Conservation (phyloP, 768 basidiomycete species). For the Hypholoma fasciculare region DNA sequence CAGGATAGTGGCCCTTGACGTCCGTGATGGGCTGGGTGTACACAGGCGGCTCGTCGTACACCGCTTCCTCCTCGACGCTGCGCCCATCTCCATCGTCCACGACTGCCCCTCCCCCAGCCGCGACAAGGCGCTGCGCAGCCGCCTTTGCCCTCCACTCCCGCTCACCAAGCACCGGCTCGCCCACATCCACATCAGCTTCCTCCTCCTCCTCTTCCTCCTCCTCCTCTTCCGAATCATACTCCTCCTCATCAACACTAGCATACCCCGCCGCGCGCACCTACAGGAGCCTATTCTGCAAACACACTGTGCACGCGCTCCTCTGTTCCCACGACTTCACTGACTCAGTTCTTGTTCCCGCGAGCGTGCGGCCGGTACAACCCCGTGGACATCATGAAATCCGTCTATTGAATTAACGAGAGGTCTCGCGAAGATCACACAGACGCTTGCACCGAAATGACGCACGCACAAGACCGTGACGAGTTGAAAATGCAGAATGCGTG, state of each 20-base stretch:
- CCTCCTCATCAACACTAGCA: slow-evolving; percentile 70
- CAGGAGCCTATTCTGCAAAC: too few relatives aligned
- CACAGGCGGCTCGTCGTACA: slow-evolving; percentile 59
- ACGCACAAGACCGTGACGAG: too few relatives aligned
- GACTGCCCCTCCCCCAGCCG: slow-evolving; percentile 41
- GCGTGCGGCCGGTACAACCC: too few relatives aligned
- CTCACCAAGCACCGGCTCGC: not conserved
- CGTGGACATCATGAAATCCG: too few relatives aligned
- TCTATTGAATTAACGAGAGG: too few relatives aligned
- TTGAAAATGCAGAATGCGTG: too few relatives aligned
- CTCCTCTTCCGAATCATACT: slow-evolving; percentile 16
- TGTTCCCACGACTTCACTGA: too few relatives aligned
- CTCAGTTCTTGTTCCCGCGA: too few relatives aligned
- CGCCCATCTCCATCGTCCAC: slow-evolving; percentile 26
- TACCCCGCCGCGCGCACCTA: slow-evolving; percentile 88
- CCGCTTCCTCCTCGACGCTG: slow-evolving; percentile 42
- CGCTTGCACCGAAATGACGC: too few relatives aligned
- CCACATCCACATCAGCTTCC: slow-evolving; percentile 22
- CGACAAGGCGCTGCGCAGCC: not conserved
- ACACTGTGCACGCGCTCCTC: too few relatives aligned
- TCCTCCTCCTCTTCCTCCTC: slow-evolving; percentile 33
- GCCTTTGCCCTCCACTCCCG: not conserved
- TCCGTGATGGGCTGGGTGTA: slow-evolving; percentile 52
- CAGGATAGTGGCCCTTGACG: slow-evolving; percentile 17
- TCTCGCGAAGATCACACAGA: too few relatives aligned